Evolutionary conservation across 495 filamentous ascomycete species (phyloP).

Genomic region (Hyaloscypha finlandica): DNA sequence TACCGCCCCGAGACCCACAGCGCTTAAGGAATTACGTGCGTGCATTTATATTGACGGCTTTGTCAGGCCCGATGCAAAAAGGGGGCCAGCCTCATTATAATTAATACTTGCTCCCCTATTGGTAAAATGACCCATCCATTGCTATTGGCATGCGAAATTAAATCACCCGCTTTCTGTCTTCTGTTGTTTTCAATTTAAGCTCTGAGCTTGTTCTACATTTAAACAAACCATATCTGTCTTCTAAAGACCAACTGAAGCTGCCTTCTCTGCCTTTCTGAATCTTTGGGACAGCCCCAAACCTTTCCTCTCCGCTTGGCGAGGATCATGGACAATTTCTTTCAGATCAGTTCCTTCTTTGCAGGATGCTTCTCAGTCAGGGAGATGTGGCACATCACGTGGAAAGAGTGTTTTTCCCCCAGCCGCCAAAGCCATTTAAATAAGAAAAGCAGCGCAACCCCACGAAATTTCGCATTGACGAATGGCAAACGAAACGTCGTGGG

Average conservation of each 20-base stretch:
- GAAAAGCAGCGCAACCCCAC: neutral
- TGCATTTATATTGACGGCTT: neutral
- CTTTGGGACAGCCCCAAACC: neutral
- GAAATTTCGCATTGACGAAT: neutral
- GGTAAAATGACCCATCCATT: neutral
- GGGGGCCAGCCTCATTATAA: neutral
- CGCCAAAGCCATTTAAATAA: too few species aligned
- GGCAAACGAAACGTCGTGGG: neutral
- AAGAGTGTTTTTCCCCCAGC: too few species aligned
- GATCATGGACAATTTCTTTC: too few species aligned
- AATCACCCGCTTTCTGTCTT: neutral
- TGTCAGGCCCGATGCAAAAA: neutral
- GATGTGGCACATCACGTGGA: too few species aligned
- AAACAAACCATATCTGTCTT: neutral
- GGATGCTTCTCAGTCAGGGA: neutral
- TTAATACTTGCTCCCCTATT: neutral
- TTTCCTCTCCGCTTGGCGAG: too few species aligned
- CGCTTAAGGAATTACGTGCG: neutral
- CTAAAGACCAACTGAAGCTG: neutral
- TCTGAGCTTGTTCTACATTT: neutral
- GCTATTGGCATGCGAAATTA: neutral
- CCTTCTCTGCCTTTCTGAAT: neutral
- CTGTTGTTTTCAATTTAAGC: neutral
- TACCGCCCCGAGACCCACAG: neutral
- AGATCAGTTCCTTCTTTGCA: neutral